phyloP scores from a whole-genome alignment of 2,329 filamentous ascomycete genomes.

The Penicillium sp. region DNA sequence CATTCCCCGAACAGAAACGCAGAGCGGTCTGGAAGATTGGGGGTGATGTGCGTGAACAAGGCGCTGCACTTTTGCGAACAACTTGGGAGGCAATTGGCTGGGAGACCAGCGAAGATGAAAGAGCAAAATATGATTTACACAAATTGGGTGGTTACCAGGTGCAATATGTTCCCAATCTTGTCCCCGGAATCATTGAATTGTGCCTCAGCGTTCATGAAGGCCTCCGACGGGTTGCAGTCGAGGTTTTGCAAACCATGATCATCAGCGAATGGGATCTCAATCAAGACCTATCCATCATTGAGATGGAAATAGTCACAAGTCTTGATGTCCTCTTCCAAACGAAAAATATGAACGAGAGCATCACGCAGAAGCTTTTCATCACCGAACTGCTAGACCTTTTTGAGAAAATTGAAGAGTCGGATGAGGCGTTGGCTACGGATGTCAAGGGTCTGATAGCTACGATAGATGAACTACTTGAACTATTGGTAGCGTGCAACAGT shows the following conservation, averaged over 20 bases:
- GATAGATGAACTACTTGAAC: conserved; percentile 83
- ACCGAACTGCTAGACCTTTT: conserved; percentile 80
- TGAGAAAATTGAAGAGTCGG: conserved; percentile 61
- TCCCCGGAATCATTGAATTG: conserved; percentile 86
- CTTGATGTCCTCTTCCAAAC: conserved; percentile 86
- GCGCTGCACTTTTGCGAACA: conserved; percentile 75
- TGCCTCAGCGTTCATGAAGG: conserved; percentile 95
- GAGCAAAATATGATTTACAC: conserved; percentile 68
- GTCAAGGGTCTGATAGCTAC: conserved; percentile 76
- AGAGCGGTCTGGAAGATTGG: conserved; percentile 98
- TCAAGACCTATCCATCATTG: conserved; percentile 83
- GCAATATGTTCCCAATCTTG: conserved; percentile 90
- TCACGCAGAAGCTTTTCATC: conserved; percentile 89
- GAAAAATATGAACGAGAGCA: conserved; percentile 80
- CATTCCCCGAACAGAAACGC: conserved; percentile 93
- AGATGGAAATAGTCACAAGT: conserved; percentile 95
- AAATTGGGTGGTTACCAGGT: conserved; percentile 97
- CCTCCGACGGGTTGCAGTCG: conserved; percentile 80
- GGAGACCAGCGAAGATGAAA: conserved; percentile 81
- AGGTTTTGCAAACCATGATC: conserved; percentile 96
- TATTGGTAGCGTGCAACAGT: conserved; percentile 84
- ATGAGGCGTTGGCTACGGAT: conserved; percentile 71
- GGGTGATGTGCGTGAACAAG: conserved; percentile 87
- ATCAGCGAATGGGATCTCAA: conserved; percentile 96
- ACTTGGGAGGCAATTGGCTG: conserved; percentile 97